These are phyloP conservation scores for Pythium monospermum DNA, from an alignment of 352 stramenopile species.

Conservation along the genomic window DNA sequence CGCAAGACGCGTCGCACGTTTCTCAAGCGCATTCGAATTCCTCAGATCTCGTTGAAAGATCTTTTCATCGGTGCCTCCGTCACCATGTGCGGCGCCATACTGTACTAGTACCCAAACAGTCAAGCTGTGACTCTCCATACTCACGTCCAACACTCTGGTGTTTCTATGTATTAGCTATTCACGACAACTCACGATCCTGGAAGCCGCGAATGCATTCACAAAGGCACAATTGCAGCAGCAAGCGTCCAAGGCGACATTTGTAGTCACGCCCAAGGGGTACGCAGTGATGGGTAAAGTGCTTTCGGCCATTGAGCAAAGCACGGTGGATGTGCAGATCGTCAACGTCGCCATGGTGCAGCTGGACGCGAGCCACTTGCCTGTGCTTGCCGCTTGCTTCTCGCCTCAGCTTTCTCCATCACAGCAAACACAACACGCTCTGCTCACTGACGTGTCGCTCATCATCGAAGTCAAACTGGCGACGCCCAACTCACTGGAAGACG, in stretches of 20 bases:
- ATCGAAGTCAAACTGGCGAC: slow-evolving; percentile 37
- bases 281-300: slow-evolving; percentile 42
- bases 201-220: slow-evolving; percentile 66
- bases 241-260: slow-evolving; percentile 33
- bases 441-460: slow-evolving; percentile 44
- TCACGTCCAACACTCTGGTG: background rate
- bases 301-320: slow-evolving; percentile 34
- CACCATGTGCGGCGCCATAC: slow-evolving; percentile 38
- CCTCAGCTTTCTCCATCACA: slow-evolving; percentile 17
- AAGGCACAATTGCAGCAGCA: slow-evolving; percentile 27
- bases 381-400: slow-evolving; percentile 7
- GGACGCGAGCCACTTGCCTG: slow-evolving; percentile 27
- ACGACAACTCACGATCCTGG: slow-evolving; percentile 60
- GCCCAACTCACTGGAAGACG: slow-evolving; percentile 25
- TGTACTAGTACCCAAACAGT: no score
- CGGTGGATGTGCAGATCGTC: slow-evolving; percentile 22
- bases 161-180: slow-evolving; percentile 46
- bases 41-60: slow-evolving; percentile 53
- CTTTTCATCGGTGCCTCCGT: slow-evolving; percentile 66
- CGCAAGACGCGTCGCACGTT: slow-evolving; percentile 55
- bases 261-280: slow-evolving; percentile 51
- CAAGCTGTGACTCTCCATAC: no score
- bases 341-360: slow-evolving; percentile 50
- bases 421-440: slow-evolving; percentile 18
- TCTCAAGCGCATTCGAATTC: slow-evolving; percentile 75